A percentile compares a stretch with the other conserved stretches of the same genome.
Conservation (phyloP, 2,329 filamentous ascomycete genomes). For the Mariannaea elegans region DNA sequence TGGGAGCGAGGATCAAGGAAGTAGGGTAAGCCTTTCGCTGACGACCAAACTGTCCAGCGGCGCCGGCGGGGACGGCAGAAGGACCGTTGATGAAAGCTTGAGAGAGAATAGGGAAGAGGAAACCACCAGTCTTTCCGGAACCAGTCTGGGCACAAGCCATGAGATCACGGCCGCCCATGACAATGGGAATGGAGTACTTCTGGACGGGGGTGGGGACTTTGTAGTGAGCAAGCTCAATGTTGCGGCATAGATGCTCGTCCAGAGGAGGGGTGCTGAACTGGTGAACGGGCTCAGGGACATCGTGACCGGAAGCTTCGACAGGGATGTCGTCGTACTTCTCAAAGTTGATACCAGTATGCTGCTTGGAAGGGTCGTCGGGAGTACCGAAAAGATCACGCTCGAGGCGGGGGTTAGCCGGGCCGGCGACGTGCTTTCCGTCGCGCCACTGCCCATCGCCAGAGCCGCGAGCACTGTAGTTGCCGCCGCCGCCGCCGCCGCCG, state of each 20-base stretch:
- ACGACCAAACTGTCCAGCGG: slow-evolving; percentile 80
- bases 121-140: slow-evolving; percentile 99
- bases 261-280: slow-evolving; percentile 94
- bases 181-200: slow-evolving; percentile 99
- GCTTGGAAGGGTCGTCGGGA: slow-evolving; percentile 90
- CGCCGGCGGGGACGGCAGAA: slow-evolving; percentile 70
- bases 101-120: slow-evolving; percentile 98
- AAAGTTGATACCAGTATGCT: slow-evolving; percentile 99
- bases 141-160: slow-evolving; percentile 99
- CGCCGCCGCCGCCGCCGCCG: slow-evolving; percentile 73
- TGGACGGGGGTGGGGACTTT: slow-evolving; percentile 96
- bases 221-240: slow-evolving; percentile 95
- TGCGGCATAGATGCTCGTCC: slow-evolving; percentile 90
- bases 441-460: slow-evolving; percentile 97
- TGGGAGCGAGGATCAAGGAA: slow-evolving; percentile 93
- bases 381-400: slow-evolving; percentile 97
- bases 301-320: slow-evolving; percentile 92
- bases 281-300: slow-evolving; percentile 91
- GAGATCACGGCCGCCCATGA: slow-evolving; percentile 96
- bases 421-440: slow-evolving; percentile 95
- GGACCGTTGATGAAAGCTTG: slow-evolving; percentile 94
- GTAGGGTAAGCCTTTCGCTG: slow-evolving; percentile 99
- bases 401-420: slow-evolving; percentile 84
- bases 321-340: slow-evolving; percentile 99
- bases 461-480: slow-evolving; percentile 71